phyloP scores from a whole-genome alignment of 352 stramenopile genomes.

The Phytophthora capsici region DNA sequence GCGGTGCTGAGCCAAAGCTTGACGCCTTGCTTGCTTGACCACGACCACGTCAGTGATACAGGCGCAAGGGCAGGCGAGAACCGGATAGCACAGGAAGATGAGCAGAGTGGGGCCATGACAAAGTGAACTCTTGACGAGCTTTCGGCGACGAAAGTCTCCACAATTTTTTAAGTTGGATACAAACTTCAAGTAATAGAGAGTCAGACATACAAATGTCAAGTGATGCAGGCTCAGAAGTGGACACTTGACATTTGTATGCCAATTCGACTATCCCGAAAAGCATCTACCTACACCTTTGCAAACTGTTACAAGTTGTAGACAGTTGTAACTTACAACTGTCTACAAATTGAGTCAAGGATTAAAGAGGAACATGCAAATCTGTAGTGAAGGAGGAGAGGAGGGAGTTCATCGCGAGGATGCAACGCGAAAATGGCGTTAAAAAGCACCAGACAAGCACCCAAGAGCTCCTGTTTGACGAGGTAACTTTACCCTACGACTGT shows the following conservation, averaged over 20 bases:
- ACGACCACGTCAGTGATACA: conserved; percentile 26
- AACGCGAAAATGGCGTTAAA: neutral
- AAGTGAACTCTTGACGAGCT: conserved; percentile 2
- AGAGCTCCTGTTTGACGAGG: neutral
- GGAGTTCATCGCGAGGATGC: conserved; percentile 2
- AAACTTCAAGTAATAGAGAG: too few relatives aligned
- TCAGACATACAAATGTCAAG: conserved; percentile 4
- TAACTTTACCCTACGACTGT: conserved; percentile 12
- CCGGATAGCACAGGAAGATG: conserved; percentile 29
- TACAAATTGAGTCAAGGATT: too few relatives aligned
- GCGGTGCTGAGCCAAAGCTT: conserved; percentile 16
- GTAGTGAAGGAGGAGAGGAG: conserved; percentile 1
- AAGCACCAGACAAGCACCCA: neutral
- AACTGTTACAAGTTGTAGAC: too few relatives aligned
- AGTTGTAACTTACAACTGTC: too few relatives aligned
- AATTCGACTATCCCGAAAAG: conserved; percentile 8
- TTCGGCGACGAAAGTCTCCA: conserved; percentile 5
- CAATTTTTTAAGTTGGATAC: conserved; percentile 13
- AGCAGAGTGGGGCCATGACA: neutral
- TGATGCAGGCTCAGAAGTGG: conserved; percentile 4
- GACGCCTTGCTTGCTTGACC: conserved; percentile 29
- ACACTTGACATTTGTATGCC: conserved; percentile 21
- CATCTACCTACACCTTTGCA: neutral
- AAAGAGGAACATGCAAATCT: conserved; percentile 9
- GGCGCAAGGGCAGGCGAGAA: conserved; percentile 22